Base-by-base conservation (phyloP, 192 early-diverging fungal species). In the Backusella tuberculispora region DNA sequence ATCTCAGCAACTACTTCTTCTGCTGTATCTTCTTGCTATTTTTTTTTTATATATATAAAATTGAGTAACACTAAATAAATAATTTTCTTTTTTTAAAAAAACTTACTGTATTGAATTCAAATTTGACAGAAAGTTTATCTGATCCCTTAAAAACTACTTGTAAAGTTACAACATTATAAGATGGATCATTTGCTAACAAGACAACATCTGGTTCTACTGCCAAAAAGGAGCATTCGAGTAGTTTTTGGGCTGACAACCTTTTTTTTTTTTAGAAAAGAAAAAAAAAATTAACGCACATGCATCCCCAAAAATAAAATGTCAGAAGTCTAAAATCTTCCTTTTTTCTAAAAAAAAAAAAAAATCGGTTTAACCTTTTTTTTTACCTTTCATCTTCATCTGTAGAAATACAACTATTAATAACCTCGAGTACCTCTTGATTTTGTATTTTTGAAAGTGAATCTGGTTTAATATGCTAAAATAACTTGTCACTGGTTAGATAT, bases 1-100 rank as follows among this genome's bases (percentile, higher is more conserved):
- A 93, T 93, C 69, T 93, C 92, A 53, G 88, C 88, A 1, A 93
- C 92, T 7, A 93, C 92, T 72, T 91, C 88, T 53, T 92, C 91
- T 6, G 92, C 91, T 4, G 92, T 93, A 63, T 93, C 92, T 0
- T 87, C 90, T 64, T 92, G 91, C 74, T 76, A 63, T 46, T 17
- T n/a, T 48, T 17, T 4, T 17, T 48, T 4, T 47, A 17, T 17
- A 47, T 17, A 48, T 17, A 24, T 24, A 45, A 70, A 29, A 24
- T 19, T 53, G n/a, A 53, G 50, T 48, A 6, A n/a, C n/a, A 17
- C 21, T 12, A 37, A 10, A 42, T 2, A 17, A 15, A 14, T 41
- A n/a, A 10, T 66, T 37, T 10, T 38, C 3, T 38, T 69, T 50
- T 47, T 50, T 12, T n/a, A 40, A 17, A 15, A 21, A 73, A 41